Conservation (phyloP, 345 rosid species). For the Melaleuca alternifolia region DNA sequence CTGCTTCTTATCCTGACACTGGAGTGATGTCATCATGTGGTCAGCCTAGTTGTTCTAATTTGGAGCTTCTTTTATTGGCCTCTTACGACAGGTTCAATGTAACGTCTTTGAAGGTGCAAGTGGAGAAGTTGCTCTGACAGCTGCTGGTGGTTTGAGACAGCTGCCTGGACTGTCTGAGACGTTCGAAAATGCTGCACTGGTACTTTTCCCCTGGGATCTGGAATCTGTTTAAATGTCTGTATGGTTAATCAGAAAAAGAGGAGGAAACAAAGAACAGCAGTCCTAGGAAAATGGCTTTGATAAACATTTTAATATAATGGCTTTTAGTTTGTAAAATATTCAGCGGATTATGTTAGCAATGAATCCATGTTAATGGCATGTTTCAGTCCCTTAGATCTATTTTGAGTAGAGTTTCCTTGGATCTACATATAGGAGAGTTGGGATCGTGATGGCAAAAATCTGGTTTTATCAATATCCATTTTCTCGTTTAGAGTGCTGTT, state of each 20-base stretch:
- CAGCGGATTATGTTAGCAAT: not conserved
- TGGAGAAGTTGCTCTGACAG: constrained; percentile 83
- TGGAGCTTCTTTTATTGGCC: constrained; percentile 9
- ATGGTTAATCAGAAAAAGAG: not conserved
- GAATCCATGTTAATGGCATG: not conserved
- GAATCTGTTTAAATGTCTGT: not conserved
- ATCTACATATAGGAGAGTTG: not conserved
- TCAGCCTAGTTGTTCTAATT: not conserved
- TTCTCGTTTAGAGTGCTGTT: not conserved
- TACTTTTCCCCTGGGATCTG: constrained; percentile 3
- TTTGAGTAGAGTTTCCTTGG: not conserved
- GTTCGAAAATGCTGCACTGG: constrained; percentile 89
- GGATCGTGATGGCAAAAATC: not conserved
- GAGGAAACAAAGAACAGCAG: not conserved
- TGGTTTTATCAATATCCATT: not conserved
- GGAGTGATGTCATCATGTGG: not conserved
- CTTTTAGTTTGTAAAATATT: not conserved
- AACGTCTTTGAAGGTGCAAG: constrained; percentile 81
- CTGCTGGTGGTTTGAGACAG: constrained; percentile 86
- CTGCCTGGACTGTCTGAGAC: constrained; percentile 60
- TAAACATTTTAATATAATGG: not conserved
- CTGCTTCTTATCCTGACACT: not conserved
- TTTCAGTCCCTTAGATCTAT: not conserved
- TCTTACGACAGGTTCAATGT: constrained; percentile 64
- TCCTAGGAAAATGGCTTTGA: not conserved